Evolutionary conservation across 1,139 yeast species (phyloP).

Genomic region (Geotrichum histeridarum): DNA sequence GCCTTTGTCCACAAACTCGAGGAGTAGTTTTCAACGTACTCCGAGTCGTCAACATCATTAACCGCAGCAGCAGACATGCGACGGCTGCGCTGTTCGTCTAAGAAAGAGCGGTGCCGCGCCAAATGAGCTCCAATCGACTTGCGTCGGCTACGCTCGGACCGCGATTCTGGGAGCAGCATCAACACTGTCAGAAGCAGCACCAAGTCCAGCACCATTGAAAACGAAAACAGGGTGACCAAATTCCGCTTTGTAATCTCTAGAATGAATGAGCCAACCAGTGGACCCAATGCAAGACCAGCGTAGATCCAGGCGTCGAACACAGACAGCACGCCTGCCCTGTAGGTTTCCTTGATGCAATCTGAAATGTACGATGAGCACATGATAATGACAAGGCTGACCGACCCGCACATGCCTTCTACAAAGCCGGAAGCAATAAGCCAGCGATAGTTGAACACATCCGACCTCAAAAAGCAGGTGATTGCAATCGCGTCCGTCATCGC

Average conservation of each 20-base stretch:
- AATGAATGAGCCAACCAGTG: constrained; percentile 50
- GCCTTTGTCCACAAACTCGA: constrained; percentile 11
- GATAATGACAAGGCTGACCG: constrained; percentile 47
- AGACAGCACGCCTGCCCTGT: constrained; percentile 55
- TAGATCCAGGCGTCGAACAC: constrained; percentile 53
- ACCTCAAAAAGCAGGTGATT: constrained; percentile 28
- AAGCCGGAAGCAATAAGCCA: constrained; percentile 41
- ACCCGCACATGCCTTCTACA: constrained; percentile 52
- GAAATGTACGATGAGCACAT: constrained; percentile 56
- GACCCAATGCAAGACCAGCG: constrained; percentile 63
- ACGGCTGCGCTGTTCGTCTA: constrained; percentile 11
- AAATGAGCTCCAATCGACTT: constrained; percentile 36
- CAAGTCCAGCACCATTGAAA: constrained; percentile 26
- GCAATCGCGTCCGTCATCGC: constrained; percentile 31
- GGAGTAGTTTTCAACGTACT: background rate
- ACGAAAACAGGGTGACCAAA: constrained; percentile 29
- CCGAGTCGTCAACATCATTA: background rate
- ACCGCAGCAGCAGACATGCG: background rate
- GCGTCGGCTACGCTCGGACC: constrained; percentile 44
- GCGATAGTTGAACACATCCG: constrained; percentile 34
- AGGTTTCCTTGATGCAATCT: constrained; percentile 57
- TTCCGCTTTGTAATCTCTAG: constrained; percentile 30
- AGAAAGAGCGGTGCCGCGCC: constrained; percentile 3
- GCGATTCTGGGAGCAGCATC: constrained; percentile 54
- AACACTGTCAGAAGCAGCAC: constrained; percentile 37